Evolutionary conservation across 768 basidiomycete species (phyloP).

Genomic region (Suillus americanus): DNA sequence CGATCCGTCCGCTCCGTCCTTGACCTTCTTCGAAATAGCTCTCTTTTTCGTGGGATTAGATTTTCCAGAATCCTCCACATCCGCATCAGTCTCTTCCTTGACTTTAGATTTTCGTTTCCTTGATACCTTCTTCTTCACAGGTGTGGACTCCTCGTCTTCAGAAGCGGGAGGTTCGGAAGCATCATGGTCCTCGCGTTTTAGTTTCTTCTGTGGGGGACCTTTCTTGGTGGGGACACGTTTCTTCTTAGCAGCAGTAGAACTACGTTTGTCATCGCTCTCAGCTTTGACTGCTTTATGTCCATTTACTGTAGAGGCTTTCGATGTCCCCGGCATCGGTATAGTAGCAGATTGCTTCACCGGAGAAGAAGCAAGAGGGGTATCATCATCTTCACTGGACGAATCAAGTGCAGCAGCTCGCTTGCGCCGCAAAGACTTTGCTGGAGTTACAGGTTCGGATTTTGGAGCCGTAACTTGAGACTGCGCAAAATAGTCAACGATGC

Average conservation of each 20-base stretch:
- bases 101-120: constrained; percentile 43
- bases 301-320: constrained; percentile 38
- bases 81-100: constrained; percentile 52
- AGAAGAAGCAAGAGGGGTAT: constrained; percentile 69
- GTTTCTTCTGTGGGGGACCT: constrained; percentile 64
- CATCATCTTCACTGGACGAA: constrained; percentile 61
- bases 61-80: constrained; percentile 50
- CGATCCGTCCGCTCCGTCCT: constrained; percentile 50
- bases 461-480: constrained; percentile 58
- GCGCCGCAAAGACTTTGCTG: constrained; percentile 26
- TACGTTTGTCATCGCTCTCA: constrained; percentile 42
- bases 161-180: constrained; percentile 25
- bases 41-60: constrained; percentile 44
- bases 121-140: constrained; percentile 23
- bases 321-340: constrained; percentile 42
- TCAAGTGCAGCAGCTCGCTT: constrained; percentile 61
- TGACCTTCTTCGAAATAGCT: constrained; percentile 50
- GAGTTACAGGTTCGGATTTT: constrained; percentile 30
- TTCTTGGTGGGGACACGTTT: constrained; percentile 43
- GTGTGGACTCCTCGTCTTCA: constrained; percentile 34
- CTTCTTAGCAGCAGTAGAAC: constrained; percentile 43
- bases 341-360: constrained; percentile 54
- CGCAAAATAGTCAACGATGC: constrained; percentile 25
- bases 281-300: constrained; percentile 36
- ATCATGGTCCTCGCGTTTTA: constrained; percentile 47